phyloP scores from a whole-genome alignment of 495 filamentous ascomycete species.

The Aspergillus mulundensis region DNA sequence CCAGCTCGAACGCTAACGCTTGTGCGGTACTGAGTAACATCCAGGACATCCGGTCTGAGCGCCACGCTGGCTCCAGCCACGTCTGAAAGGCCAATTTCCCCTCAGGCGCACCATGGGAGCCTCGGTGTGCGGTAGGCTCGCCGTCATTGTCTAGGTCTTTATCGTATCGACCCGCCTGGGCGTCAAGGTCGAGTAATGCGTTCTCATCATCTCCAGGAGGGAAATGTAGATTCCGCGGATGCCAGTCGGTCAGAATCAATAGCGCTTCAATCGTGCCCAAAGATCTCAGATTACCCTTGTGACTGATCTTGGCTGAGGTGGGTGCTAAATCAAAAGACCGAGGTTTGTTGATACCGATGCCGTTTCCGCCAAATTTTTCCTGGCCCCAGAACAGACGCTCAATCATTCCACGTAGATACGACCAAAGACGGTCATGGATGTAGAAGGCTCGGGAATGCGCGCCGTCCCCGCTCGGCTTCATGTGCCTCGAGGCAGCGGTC shows the following conservation, averaged over 20 bases:
- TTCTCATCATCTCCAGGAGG: constrained; percentile 80
- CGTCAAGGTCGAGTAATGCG: constrained; percentile 51
- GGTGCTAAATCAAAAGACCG: constrained; percentile 60
- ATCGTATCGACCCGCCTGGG: constrained; percentile 33
- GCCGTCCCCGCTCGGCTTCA: constrained; percentile 72
- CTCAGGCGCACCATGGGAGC: constrained; percentile 49
- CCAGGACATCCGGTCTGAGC: constrained; percentile 97
- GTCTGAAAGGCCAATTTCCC: constrained; percentile 71
- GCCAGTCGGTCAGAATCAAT: constrained; percentile 93
- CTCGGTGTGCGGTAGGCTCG: constrained; percentile 25
- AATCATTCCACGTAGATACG: constrained; percentile 88
- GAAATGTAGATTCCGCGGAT: constrained; percentile 91
- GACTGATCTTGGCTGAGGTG: constrained; percentile 45
- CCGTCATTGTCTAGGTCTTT: constrained; percentile 35
- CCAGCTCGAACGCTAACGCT: constrained; percentile 86
- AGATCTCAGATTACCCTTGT: constrained; percentile 76
- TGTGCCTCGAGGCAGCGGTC: constrained; percentile 84
- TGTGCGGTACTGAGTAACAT: constrained; percentile 91
- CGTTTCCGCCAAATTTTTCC: constrained; percentile 86
- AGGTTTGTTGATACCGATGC: constrained; percentile 68
- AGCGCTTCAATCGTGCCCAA: constrained; percentile 91
- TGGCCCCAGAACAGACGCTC: constrained; percentile 93
- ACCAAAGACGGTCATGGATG: constrained; percentile 96
- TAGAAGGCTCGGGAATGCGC: constrained; percentile 78
- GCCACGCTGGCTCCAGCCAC: constrained; percentile 95